Base-by-base conservation (phyloP, 805 yeast genomes). In the Yarrowia divulgata region DNA sequence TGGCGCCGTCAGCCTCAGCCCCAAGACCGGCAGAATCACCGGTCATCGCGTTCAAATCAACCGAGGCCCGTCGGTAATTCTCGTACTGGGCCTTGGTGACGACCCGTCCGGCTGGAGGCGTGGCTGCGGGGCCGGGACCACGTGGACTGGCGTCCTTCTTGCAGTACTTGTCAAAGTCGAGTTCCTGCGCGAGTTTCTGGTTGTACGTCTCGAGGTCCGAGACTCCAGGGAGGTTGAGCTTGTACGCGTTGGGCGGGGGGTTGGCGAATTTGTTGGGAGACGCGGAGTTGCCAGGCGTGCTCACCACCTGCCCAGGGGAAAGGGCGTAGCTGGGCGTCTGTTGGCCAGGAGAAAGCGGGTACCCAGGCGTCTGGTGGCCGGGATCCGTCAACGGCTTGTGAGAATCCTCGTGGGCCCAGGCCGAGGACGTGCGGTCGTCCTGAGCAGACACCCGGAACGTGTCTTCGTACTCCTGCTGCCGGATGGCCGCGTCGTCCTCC, bases 41-140 rank as follows among this genome's bases (percentile, higher is more conserved):
- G 23, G 9, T 19, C 34, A 49, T 8, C 14, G 42, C 34, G 10
- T 62, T 37, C 7, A 63, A 39, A 9, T 63, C 68, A 9, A 63
- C 57, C 1, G 68, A 63, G 13, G 68, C 68, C 1, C 68, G 68
- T 10, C 68, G 55, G 48, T 63, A 63, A 32, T 63, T 63, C 16
- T 63, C 68, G 39, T 63, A 63, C 48, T 63, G 68, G 29, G 68
- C 68, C 48, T 48, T 63, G 6, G 68, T 63, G 14, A 63, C 57
- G 39, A 63, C 68, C 16, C 57, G 14, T 3, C 68, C 68, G 1
- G 67, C 23, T 1, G 68, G 68, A 16, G 66, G 40, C 1, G 50
- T 45, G 39, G 45, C 14, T 2, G 57, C 29, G 8, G 67, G 13
- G 1, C 14, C 34, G 10, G 46, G 32, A 8, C 34, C 29, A 0